Evolutionary conservation across 2,329 filamentous ascomycete species (phyloP).

Genomic region (Sarocladium oryzae): DNA sequence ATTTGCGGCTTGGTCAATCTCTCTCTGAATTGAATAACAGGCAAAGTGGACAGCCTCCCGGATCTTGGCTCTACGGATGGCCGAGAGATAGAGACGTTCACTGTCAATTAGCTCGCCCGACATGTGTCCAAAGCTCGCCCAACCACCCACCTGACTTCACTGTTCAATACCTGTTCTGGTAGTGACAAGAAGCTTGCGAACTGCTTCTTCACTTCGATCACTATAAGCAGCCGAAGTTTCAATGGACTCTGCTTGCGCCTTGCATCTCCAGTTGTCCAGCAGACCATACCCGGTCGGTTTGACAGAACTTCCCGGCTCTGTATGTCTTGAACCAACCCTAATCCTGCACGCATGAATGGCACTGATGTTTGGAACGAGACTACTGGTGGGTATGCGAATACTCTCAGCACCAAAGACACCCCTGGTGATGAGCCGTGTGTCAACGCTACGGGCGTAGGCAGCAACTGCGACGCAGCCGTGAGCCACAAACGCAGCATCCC

Average conservation of each 20-base stretch:
- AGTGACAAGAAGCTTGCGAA: no score
- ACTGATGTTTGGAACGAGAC: slow-evolving; percentile 59
- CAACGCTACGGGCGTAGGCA: slow-evolving; percentile 45
- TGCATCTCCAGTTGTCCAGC: slow-evolving; percentile 72
- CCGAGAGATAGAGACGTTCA: no score
- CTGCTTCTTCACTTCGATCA: no score
- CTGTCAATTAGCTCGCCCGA: no score
- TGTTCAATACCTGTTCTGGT: no score
- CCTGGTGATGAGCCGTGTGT: slow-evolving; percentile 45
- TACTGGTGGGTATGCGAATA: slow-evolving; percentile 50
- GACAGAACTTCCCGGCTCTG: slow-evolving; percentile 78
- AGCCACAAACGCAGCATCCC: slow-evolving; percentile 63
- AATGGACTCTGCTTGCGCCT: slow-evolving; percentile 74
- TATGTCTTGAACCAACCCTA: slow-evolving; percentile 70
- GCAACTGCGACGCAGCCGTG: slow-evolving; percentile 58
- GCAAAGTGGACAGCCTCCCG: no score
- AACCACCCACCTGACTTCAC: no score
- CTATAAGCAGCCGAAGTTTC: no score
- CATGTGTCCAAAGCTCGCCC: no score
- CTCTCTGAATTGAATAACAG: no score
- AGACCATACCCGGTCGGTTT: slow-evolving; percentile 67
- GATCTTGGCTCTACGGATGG: no score
- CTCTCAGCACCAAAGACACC: slow-evolving; percentile 42
- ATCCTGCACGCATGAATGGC: slow-evolving; percentile 60
- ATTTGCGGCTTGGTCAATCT: no score